Base-by-base conservation (phyloP, 1,284 basidiomycete species). In the Apiotrichum brassicae region DNA sequence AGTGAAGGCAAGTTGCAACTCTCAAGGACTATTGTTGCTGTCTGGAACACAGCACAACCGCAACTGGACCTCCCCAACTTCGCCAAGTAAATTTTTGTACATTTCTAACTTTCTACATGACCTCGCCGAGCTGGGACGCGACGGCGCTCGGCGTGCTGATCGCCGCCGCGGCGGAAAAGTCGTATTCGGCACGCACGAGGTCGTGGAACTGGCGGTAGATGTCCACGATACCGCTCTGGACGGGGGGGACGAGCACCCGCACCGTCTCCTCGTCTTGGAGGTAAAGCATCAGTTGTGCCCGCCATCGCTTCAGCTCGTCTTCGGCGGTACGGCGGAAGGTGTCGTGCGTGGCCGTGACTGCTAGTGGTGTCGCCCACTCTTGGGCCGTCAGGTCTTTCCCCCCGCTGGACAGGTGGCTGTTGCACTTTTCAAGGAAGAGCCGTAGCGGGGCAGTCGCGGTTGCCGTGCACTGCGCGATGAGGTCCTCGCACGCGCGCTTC, bases 251-350 rank as follows among this genome's bases (percentile, higher is more conserved):
- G 43, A 94, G 73, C 4, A 93, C 83, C 2, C 75, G 75, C 28
- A 86, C 85, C 7, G 88, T 89, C 51, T 84, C 78, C 57, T 81
- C 78, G 57, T 90, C 86, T 57, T 85, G 83, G 13, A 95, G 77
- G 65, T 91, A 94, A 48, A 87, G 62, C 63, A 79, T 76, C 58
- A 91, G 70, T 41, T 80, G 76, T 6, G 68, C 76, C 14, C 81
- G 77, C 55, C 76, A 79, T 2, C 71, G 70, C 23, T 77, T 77
- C n/a, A 88, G 72, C 58, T 84, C 81, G 3, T 76, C 73, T 36
- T 43, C 49, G 11, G 55, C 80, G 1, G 76, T 67, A 11, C 64
- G 64, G 44, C 77, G 74, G 70, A 85, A 86, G 32, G 75, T 74
- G 3, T 75, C 73, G 51, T 85, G 79, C 2, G 82, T 74, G 6